Evolutionary conservation across 2,329 filamentous ascomycete species (phyloP).

Genomic region (Fusarium goolgardi): DNA sequence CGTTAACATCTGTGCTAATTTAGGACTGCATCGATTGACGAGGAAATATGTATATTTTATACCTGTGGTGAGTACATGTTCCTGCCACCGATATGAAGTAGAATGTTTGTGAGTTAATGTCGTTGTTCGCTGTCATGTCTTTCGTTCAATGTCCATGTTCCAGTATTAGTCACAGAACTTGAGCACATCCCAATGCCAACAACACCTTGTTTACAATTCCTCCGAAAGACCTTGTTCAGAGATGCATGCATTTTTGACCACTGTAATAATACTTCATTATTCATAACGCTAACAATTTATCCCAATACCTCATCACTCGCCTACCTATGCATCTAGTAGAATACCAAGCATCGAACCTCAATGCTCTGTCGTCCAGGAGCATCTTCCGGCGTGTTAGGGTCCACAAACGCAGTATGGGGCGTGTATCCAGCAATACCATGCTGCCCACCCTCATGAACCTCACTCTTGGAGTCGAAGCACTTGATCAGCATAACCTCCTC

Average conservation of each 20-base stretch:
- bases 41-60: background rate
- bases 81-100: no score
- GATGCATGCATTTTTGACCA: no score
- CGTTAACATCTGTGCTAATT: background rate
- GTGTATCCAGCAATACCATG: slow-evolving; percentile 40
- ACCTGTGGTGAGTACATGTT: background rate
- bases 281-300: slow-evolving; percentile 1
- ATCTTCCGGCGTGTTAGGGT: slow-evolving; percentile 38
- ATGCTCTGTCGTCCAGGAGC: slow-evolving; percentile 44
- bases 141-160: background rate
- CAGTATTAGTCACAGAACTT: background rate
- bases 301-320: no score
- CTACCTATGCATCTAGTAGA: slow-evolving; percentile 23
- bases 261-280: background rate
- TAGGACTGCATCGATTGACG: background rate
- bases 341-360: slow-evolving; percentile 45
- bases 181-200: background rate
- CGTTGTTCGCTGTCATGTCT: background rate
- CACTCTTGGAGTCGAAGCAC: slow-evolving; percentile 46
- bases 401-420: slow-evolving; percentile 45
- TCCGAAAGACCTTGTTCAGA: background rate
- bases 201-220: background rate
- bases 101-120: background rate
- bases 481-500: slow-evolving; percentile 48
- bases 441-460: slow-evolving; percentile 37